These are phyloP conservation scores for Aspergillus terreus DNA, from an alignment of 2,329 filamentous ascomycete species.

Conservation along the genomic window DNA sequence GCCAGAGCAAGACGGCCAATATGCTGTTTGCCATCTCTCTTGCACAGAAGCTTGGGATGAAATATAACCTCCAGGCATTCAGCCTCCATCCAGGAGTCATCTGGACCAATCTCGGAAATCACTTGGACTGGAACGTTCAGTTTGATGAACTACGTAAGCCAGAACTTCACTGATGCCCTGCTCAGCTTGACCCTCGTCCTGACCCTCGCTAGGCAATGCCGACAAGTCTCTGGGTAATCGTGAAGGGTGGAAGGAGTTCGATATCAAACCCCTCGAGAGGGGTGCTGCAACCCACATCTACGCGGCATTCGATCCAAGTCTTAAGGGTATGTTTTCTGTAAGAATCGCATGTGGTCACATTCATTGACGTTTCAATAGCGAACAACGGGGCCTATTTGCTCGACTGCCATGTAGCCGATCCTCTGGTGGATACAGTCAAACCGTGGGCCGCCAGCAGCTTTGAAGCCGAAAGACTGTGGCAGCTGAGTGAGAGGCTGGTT, in stretches of 20 bases:
- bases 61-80: constrained; percentile 18
- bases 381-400: constrained; percentile 38
- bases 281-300: constrained; percentile 31
- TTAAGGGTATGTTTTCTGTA: constrained; percentile 14
- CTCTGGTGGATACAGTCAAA: constrained; percentile 30
- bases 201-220: neutral
- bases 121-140: constrained; percentile 17
- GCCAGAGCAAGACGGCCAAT: too few relatives aligned
- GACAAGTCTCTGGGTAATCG: constrained; percentile 16
- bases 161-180: neutral
- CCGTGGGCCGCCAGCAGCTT: constrained; percentile 21
- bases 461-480: constrained; percentile 44
- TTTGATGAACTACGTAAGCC: constrained; percentile 12
- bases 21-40: too few relatives aligned
- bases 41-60: too few relatives aligned
- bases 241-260: constrained; percentile 16
- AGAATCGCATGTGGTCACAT: neutral
- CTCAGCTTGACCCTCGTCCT: too few relatives aligned
- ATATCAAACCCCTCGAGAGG: constrained; percentile 21
- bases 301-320: constrained; percentile 28
- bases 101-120: constrained; percentile 15
- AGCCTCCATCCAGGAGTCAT: constrained; percentile 28
- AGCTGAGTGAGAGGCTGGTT: constrained; percentile 45
- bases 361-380: constrained; percentile 17
- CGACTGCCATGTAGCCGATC: constrained; percentile 40